phyloP scores from a whole-genome alignment of 2,329 filamentous ascomycete genomes.

The Nannizziopsis arthrosporioides region DNA sequence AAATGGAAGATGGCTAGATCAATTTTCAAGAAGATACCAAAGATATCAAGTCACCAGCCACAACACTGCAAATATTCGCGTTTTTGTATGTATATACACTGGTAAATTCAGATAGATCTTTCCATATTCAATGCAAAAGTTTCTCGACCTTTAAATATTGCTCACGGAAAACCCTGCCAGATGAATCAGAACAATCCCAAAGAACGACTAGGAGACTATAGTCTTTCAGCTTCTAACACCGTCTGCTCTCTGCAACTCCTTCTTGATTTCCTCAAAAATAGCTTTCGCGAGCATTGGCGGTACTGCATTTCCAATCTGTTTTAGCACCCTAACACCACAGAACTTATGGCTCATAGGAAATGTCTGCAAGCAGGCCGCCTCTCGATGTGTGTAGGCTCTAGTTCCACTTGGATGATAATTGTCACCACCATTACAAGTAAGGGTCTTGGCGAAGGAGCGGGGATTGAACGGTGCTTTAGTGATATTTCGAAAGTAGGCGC shows the following conservation, averaged over 20 bases:
- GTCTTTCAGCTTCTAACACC: conserved; percentile 6
- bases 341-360: conserved; percentile 56
- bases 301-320: conserved; percentile 70
- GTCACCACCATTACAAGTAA: conserved; percentile 52
- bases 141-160: too few relatives aligned
- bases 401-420: conserved; percentile 56
- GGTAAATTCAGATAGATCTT: too few relatives aligned
- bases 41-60: too few relatives aligned
- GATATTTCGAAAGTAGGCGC: conserved; percentile 18
- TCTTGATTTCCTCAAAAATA: conserved; percentile 30
- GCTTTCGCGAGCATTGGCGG: conserved; percentile 43
- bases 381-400: conserved; percentile 53
- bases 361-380: conserved; percentile 57
- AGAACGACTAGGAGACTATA: background rate
- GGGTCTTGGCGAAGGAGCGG: conserved; percentile 43
- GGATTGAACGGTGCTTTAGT: conserved; percentile 36
- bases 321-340: conserved; percentile 29
- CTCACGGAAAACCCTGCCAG: too few relatives aligned
- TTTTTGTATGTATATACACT: too few relatives aligned
- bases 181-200: too few relatives aligned
- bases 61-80: too few relatives aligned
- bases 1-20: too few relatives aligned
- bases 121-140: too few relatives aligned
- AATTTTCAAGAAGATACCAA: too few relatives aligned
- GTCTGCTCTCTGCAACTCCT: conserved; percentile 29